Percentiles rank a stretch among this genome's conserved stretches.
phyloP scores from a whole-genome alignment of 1,284 basidiomycete genomes.

The Ceratobasidium sp. region DNA sequence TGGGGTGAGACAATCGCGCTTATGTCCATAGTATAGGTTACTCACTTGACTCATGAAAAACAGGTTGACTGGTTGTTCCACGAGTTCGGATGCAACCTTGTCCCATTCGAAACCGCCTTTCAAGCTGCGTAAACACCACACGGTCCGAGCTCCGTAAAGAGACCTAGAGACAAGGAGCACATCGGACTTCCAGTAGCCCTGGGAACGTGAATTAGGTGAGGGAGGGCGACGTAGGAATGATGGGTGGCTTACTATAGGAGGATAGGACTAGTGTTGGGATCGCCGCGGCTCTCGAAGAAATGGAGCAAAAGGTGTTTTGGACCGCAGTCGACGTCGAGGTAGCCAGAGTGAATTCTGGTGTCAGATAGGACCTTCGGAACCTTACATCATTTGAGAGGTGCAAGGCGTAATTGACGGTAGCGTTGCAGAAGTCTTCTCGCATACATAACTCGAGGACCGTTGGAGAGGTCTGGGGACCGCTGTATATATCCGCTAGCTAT shows the following conservation, averaged over 20 bases:
- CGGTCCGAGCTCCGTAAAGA: conserved; percentile 74
- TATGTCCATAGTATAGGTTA: not conserved
- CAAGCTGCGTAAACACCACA: conserved; percentile 45
- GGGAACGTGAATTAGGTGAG: conserved; percentile 55
- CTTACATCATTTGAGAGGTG: not conserved
- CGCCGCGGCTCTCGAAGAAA: conserved; percentile 80
- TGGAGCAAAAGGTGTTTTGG: conserved; percentile 83
- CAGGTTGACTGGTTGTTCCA: conserved; percentile 76
- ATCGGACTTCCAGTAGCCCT: conserved; percentile 74
- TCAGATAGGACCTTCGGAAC: not conserved
- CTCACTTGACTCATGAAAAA: conserved; percentile 75
- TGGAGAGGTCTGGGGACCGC: conserved; percentile 1
- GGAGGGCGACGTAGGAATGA: not conserved
- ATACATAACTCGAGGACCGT: conserved; percentile 8
- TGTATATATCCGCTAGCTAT: too few species aligned
- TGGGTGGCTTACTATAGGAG: conserved; percentile 29
- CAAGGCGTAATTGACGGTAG: conserved; percentile 22
- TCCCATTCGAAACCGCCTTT: conserved; percentile 54
- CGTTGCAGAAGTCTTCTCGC: conserved; percentile 37
- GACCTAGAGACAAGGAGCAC: conserved; percentile 70
- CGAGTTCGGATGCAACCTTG: conserved; percentile 68
- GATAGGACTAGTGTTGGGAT: conserved; percentile 62
- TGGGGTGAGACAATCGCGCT: not conserved
- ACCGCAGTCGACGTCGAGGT: conserved; percentile 73
- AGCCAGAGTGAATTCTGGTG: conserved; percentile 65